Evolutionary conservation across 257 asterid genomes (phyloP).

Genomic region (Catharanthus roseus): DNA sequence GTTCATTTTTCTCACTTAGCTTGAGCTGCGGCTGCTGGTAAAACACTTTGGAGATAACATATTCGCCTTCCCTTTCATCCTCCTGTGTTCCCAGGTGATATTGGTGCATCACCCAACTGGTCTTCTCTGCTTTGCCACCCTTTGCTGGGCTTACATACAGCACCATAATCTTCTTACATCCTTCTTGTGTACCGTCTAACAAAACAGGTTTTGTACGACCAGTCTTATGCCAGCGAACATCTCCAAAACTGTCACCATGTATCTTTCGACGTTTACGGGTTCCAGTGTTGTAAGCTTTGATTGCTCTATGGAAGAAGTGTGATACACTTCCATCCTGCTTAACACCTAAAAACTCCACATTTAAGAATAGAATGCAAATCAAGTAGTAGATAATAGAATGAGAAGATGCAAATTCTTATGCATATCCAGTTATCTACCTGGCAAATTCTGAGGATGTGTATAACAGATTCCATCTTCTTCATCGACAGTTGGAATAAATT

Average conservation of each 20-base stretch:
- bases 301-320: constrained; percentile 90
- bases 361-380: neutral
- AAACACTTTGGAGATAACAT: constrained; percentile 78
- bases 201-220: constrained; percentile 88
- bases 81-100: constrained; percentile 87
- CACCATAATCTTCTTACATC: constrained; percentile 97
- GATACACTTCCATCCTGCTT: constrained; percentile 87
- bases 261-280: constrained; percentile 91
- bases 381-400: neutral
- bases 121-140: constrained; percentile 89
- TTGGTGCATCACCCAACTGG: constrained; percentile 99
- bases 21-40: constrained; percentile 78
- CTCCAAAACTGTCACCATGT: constrained; percentile 58
- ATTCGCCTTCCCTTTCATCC: constrained; percentile 86
- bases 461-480: constrained; percentile 95
- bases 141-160: constrained; percentile 57
- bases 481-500: constrained; percentile 72
- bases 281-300: constrained; percentile 90
- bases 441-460: constrained; percentile 88
- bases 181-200: constrained; percentile 76
- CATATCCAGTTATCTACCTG: constrained; percentile 43
- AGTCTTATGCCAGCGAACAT: constrained; percentile 97
- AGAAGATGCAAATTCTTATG: neutral
- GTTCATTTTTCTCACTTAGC: constrained; percentile 45
- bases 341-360: constrained; percentile 51